Percentiles rank a stretch among this genome's conserved stretches.
phyloP scores from a whole-genome alignment of 1,284 basidiomycete genomes.

The Cryptococcus sp. region DNA sequence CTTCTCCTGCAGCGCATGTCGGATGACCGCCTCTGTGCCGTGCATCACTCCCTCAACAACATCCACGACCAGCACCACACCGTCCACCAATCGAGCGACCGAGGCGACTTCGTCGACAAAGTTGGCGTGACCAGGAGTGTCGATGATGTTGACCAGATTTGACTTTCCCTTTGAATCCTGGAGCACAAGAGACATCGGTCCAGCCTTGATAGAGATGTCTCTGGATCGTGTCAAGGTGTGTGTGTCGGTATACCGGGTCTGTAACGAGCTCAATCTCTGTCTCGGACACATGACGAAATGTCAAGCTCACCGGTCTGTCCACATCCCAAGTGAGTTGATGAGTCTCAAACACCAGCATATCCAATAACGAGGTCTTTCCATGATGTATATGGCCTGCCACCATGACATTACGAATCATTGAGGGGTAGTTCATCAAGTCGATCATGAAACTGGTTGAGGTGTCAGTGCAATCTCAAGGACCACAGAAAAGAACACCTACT shows the following conservation, averaged over 20 bases:
- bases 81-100: slow-evolving; percentile 85
- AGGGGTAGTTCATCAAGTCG: slow-evolving; percentile 87
- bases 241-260: slow-evolving; percentile 93
- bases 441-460: slow-evolving; percentile 72
- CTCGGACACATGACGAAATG: neutral
- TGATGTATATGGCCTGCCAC: slow-evolving; percentile 96
- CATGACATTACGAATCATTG: slow-evolving; percentile 93
- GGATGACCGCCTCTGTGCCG: slow-evolving; percentile 80
- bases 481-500: slow-evolving; percentile 60
- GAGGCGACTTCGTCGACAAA: slow-evolving; percentile 96
- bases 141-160: slow-evolving; percentile 88
- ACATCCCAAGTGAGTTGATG: slow-evolving; percentile 93
- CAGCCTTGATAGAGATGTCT: slow-evolving; percentile 93
- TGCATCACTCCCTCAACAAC: slow-evolving; percentile 96
- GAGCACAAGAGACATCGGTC: slow-evolving; percentile 91
- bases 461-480: slow-evolving; percentile 7
- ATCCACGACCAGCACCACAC: slow-evolving; percentile 90
- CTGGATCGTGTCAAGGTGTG: slow-evolving; percentile 85
- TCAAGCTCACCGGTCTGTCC: slow-evolving; percentile 70
- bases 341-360: slow-evolving; percentile 96
- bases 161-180: slow-evolving; percentile 89
- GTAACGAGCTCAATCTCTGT: neutral
- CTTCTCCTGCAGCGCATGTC: slow-evolving; percentile 82
- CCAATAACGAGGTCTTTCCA: slow-evolving; percentile 94
- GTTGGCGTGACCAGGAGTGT: slow-evolving; percentile 98